phyloP scores from a whole-genome alignment of 2,329 filamentous ascomycete genomes.

The Cladophialophora chaetospira region DNA sequence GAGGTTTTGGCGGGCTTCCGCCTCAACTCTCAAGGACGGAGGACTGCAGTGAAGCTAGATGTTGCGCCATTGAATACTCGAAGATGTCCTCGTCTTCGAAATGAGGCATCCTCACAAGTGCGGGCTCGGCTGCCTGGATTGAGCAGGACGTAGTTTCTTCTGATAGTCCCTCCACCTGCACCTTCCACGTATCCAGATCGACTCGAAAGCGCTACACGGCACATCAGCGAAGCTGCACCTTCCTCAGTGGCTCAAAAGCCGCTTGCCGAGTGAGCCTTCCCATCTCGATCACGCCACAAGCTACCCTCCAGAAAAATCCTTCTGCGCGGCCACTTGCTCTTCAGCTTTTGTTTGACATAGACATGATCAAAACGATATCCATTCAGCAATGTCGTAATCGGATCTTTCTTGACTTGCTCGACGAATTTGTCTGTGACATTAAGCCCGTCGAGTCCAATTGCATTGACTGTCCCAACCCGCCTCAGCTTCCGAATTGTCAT shows the following conservation, averaged over 20 bases:
- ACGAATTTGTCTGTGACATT: background rate
- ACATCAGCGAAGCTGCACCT: background rate
- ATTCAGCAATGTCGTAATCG: background rate
- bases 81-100: constrained; percentile 10
- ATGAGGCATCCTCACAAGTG: background rate
- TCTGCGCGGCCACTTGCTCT: background rate
- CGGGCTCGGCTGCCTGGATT: constrained; percentile 1
- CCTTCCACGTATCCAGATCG: constrained; percentile 9
- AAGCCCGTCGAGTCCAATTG: background rate
- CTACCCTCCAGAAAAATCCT: constrained; percentile 1
- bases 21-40: too few relatives aligned
- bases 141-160: background rate
- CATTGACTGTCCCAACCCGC: background rate
- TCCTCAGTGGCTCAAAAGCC: too few relatives aligned
- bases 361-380: constrained; percentile 15
- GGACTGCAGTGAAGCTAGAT: background rate
- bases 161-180: constrained; percentile 2
- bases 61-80: constrained; percentile 2
- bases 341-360: constrained; percentile 8
- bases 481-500: constrained; percentile 6
- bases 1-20: too few relatives aligned
- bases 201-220: background rate
- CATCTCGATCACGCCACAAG: background rate
- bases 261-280: constrained; percentile 2
- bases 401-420: background rate